These are phyloP conservation scores for Usnea hakonensis DNA, from an alignment of 495 filamentous ascomycete species.

Conservation along the genomic window DNA sequence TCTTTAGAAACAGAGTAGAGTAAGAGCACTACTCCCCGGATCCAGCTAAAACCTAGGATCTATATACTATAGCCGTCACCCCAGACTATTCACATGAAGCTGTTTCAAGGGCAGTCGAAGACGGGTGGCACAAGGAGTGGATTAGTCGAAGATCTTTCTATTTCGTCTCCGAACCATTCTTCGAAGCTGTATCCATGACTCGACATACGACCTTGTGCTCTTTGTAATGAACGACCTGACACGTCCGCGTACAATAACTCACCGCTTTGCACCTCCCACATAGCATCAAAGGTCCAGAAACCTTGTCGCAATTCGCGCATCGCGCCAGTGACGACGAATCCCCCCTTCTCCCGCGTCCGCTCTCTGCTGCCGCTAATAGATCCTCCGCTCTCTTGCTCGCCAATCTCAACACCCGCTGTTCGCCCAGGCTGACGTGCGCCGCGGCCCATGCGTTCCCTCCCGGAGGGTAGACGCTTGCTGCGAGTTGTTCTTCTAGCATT, in stretches of 20 bases:
- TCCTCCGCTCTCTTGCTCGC: conserved; percentile 29
- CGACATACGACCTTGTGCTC: no score
- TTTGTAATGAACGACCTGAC: no score
- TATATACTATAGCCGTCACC: no score
- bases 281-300: conserved; percentile 25
- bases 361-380: conserved; percentile 26
- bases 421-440: conserved; percentile 31
- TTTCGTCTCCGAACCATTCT: no score
- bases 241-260: conserved; percentile 26
- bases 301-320: conserved; percentile 28
- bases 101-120: no score
- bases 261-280: conserved; percentile 29
- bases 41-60: no score
- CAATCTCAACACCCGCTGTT: conserved; percentile 33
- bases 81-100: no score
- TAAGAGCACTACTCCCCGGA: no score
- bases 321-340: conserved; percentile 16
- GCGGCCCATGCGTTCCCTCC: conserved; percentile 31
- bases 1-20: no score
- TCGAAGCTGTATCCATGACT: no score
- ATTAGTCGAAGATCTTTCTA: no score
- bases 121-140: no score
- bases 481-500: conserved; percentile 31
- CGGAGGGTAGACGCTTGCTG: conserved; percentile 27
- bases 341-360: conserved; percentile 22